phyloP scores from a whole-genome alignment of 371 early-diverging fungal genomes.

The Apophysomyces sp. region DNA sequence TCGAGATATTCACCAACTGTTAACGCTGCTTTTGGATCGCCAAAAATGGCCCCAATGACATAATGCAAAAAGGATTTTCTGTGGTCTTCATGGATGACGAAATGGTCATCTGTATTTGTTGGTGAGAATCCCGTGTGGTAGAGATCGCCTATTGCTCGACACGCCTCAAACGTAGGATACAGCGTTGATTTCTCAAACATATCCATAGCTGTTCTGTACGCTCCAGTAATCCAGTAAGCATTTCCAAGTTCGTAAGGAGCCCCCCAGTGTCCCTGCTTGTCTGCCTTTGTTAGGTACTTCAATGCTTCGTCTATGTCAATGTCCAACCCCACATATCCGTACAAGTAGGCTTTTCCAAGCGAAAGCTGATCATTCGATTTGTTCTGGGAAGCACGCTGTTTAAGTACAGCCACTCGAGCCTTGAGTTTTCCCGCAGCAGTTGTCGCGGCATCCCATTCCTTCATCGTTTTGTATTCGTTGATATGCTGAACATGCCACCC shows the following conservation, averaged over 20 bases:
- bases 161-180: background rate
- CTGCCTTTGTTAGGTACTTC: background rate
- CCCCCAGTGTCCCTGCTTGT: background rate
- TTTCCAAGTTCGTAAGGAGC: background rate
- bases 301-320: background rate
- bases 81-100: conserved; percentile 7
- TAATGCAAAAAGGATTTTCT: conserved; percentile 14
- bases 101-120: background rate
- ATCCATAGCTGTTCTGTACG: background rate
- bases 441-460: no score
- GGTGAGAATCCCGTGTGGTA: background rate
- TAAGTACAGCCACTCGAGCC: no score
- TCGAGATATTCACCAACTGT: conserved; percentile 19
- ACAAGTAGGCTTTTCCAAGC: background rate
- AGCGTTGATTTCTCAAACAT: background rate
- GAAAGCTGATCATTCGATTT: background rate
- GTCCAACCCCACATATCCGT: background rate
- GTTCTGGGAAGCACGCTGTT: no score
- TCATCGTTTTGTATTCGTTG: no score
- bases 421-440: no score
- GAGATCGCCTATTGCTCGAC: background rate
- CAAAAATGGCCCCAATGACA: conserved; percentile 5
- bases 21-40: conserved; percentile 9
- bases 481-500: no score
- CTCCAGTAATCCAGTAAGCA: background rate